These are phyloP conservation scores for Rubia yunnanensis DNA, from an alignment of 257 asterid species.

Conservation along the genomic window DNA sequence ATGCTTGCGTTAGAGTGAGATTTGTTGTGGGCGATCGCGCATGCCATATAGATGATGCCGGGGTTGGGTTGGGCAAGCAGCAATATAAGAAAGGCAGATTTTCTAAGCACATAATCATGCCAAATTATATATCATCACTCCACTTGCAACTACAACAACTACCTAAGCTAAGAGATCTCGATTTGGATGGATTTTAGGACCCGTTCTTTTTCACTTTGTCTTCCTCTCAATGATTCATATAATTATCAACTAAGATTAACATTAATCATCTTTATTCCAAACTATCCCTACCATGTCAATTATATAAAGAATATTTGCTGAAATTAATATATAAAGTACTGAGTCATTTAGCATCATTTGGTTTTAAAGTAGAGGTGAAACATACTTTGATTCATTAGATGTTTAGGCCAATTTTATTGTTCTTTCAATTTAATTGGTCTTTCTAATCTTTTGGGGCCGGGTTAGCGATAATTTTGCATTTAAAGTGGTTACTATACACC, in stretches of 20 bases:
- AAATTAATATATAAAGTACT: too few relatives aligned
- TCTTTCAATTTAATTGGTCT: too few relatives aligned
- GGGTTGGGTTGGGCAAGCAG: slow-evolving; percentile 16
- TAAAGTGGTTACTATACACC: too few relatives aligned
- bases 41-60: slow-evolving; percentile 17
- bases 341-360: too few relatives aligned
- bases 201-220: background rate
- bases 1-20: slow-evolving; percentile 36
- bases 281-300: background rate
- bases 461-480: too few relatives aligned
- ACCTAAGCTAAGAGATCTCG: slow-evolving; percentile 26
- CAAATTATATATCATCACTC: slow-evolving; percentile 32
- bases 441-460: too few relatives aligned
- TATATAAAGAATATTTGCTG: too few relatives aligned
- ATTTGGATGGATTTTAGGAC: slow-evolving; percentile 15
- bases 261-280: slow-evolving; percentile 2
- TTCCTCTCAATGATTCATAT: slow-evolving; percentile 8
- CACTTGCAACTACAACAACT: slow-evolving; percentile 33
- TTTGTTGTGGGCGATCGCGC: slow-evolving; percentile 27
- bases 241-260: background rate
- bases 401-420: too few relatives aligned
- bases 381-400: too few relatives aligned
- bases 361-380: too few relatives aligned
- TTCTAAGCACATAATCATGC: slow-evolving; percentile 38
- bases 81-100: slow-evolving; percentile 14